phyloP scores from a whole-genome alignment of 176 grass and related monocot genomes.

The Saccharum spontaneum region DNA sequence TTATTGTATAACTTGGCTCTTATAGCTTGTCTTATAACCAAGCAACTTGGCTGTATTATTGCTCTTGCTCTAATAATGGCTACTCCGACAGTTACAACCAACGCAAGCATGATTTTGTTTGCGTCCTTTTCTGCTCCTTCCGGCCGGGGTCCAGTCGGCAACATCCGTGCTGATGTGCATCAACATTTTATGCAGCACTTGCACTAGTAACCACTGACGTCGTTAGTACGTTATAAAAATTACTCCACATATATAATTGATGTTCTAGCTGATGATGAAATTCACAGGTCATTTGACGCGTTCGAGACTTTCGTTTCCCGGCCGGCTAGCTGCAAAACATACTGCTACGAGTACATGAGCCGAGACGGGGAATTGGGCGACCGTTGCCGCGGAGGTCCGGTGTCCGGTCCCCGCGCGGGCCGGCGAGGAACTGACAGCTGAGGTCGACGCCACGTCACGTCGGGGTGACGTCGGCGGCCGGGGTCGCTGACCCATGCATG shows the following conservation, averaged over 20 bases:
- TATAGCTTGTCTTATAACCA: no score
- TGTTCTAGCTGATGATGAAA: no score
- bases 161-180: neutral
- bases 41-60: no score
- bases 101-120: conserved; percentile 13
- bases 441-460: neutral
- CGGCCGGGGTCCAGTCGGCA: neutral
- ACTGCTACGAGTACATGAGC: no score
- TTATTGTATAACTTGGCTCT: no score
- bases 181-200: neutral
- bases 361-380: neutral
- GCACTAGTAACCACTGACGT: no score
- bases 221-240: no score
- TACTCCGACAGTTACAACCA: conserved; percentile 1
- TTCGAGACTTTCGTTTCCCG: no score
- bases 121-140: neutral
- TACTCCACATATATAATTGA: no score
- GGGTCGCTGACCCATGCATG: neutral
- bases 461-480: conserved; percentile 3
- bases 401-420: neutral
- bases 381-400: neutral
- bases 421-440: neutral
- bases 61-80: no score
- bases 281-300: no score
- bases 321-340: no score